These are phyloP conservation scores for Sphaerostilbella broomeana DNA, from an alignment of 2,329 filamentous ascomycete species.

Conservation along the genomic window DNA sequence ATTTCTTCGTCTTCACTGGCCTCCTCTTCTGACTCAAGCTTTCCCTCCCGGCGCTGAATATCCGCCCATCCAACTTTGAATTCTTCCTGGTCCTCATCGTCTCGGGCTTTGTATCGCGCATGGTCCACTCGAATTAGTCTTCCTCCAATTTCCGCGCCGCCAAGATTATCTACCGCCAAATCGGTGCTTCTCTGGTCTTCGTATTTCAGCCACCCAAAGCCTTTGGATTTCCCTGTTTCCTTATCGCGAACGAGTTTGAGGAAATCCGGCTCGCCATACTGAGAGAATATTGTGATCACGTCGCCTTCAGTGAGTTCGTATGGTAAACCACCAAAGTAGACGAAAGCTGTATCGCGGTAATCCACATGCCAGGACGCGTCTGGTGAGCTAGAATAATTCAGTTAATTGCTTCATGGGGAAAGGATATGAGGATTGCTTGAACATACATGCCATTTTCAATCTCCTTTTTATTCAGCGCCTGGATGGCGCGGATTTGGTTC, in stretches of 20 bases:
- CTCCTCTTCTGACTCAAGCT: conserved; percentile 37
- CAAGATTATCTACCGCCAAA: conserved; percentile 90
- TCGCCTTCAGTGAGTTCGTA: conserved; percentile 94
- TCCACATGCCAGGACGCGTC: conserved; percentile 95
- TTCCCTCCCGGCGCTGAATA: conserved; percentile 47
- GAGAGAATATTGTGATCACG: conserved; percentile 91
- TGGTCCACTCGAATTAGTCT: conserved; percentile 84
- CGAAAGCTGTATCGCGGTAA: conserved; percentile 93
- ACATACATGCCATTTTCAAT: conserved; percentile 78
- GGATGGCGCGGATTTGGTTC: conserved; percentile 91
- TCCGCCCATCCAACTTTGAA: conserved; percentile 54
- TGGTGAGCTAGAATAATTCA: conserved; percentile 51
- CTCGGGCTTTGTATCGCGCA: conserved; percentile 80
- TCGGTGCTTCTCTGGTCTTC: conserved; percentile 96
- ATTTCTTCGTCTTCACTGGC: conserved; percentile 34
- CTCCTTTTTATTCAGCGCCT: conserved; percentile 88
- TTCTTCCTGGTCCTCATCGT: conserved; percentile 64
- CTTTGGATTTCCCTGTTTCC: conserved; percentile 89
- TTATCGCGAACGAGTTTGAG: conserved; percentile 90
- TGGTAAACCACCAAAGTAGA: conserved; percentile 92
- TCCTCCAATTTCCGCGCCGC: conserved; percentile 76
- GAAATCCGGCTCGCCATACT: conserved; percentile 91
- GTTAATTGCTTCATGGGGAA: conserved; percentile 13
- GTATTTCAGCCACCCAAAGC: conserved; percentile 96
- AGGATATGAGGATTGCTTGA: not conserved